These are phyloP conservation scores for Mortierella sp. DNA, from an alignment of 371 early-diverging fungal species.

Conservation along the genomic window DNA sequence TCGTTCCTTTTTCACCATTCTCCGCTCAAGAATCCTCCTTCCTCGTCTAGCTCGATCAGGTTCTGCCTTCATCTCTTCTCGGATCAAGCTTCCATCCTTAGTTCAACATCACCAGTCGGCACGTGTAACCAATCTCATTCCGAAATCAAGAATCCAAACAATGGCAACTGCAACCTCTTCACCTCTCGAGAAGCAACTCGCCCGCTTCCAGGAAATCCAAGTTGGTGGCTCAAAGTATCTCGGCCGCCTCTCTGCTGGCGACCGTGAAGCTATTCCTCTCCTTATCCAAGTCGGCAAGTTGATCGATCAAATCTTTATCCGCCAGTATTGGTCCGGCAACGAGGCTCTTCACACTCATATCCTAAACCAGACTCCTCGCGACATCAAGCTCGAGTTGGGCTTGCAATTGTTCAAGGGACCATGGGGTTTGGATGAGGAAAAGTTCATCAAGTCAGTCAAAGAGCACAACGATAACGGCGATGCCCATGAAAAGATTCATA, in stretches of 20 bases:
- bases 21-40: slow-evolving; percentile 1
- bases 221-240: slow-evolving; percentile 54
- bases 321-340: slow-evolving; percentile 82
- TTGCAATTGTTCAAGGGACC: slow-evolving; percentile 83
- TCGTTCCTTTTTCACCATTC: slow-evolving; percentile 16
- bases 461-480: slow-evolving; percentile 50
- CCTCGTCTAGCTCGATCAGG: slow-evolving; percentile 2
- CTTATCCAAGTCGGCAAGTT: slow-evolving; percentile 74
- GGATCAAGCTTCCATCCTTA: not conserved
- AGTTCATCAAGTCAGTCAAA: slow-evolving; percentile 57
- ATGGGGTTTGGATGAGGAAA: slow-evolving; percentile 70
- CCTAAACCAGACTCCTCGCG: slow-evolving; percentile 41
- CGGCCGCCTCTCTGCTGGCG: slow-evolving; percentile 64
- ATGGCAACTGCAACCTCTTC: slow-evolving; percentile 17
- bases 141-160: slow-evolving; percentile 11
- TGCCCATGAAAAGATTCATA: slow-evolving; percentile 52
- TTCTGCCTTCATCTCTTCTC: not conserved
- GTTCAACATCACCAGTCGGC: not conserved
- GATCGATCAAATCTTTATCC: slow-evolving; percentile 74
- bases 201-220: slow-evolving; percentile 53
- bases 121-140: not conserved
- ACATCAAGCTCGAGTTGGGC: slow-evolving; percentile 56
- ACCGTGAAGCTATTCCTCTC: slow-evolving; percentile 74
- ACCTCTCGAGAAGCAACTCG: slow-evolving; percentile 47
- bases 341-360: slow-evolving; percentile 68